Base-by-base conservation (phyloP, 2,329 filamentous ascomycete species). In the Fusarium chaquense region DNA sequence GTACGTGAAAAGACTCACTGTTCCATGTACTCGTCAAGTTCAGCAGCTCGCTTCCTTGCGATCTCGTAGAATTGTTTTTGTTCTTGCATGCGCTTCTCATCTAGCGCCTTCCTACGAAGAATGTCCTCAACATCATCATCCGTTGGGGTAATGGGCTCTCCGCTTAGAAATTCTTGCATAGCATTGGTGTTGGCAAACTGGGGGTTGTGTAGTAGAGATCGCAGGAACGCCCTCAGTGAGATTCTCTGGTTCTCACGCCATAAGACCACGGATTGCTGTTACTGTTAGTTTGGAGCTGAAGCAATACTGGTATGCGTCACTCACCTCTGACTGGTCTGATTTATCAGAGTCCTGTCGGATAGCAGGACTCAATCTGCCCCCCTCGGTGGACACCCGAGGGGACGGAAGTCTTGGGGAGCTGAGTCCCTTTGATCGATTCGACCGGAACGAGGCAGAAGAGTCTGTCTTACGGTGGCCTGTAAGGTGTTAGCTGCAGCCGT, bases 1-100 rank as follows among this genome's bases (percentile, higher is more conserved):
- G 9, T 15, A 20, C 8, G 16, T 6, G 22, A 16, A 3, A 18
- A 38, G 11, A 65, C 90, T 80, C 80, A 93, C 90, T 97, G 81
- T 81, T 99, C 96, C 96, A 99, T 99, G 78, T 98, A 98, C 26
- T 97, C 93, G 79, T 99, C 96, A 52, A 99, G 85, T 76, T 98
- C 96, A 7, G 93, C 91, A 3, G 96, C 96, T 70, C 96, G 89
- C 79, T 94, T 90, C 70, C 94, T 86, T 11, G 96, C 96, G 76
- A 99, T 94, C 78, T 99, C 95, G 79, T 98, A 99, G 78, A 99
- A 99, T 70, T 90, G 89, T 77, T 90, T 92, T 78, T 99, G 96
- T 79, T 99, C 96, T 75, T 97, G 93, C 54, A 98, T 87, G 45
- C 96, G 90, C 79, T 92, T 92, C 77, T 93, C 90, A 74, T 99